Evolutionary conservation across 1,284 basidiomycete species (phyloP).

Genomic region (Exsudoporus floridanus): DNA sequence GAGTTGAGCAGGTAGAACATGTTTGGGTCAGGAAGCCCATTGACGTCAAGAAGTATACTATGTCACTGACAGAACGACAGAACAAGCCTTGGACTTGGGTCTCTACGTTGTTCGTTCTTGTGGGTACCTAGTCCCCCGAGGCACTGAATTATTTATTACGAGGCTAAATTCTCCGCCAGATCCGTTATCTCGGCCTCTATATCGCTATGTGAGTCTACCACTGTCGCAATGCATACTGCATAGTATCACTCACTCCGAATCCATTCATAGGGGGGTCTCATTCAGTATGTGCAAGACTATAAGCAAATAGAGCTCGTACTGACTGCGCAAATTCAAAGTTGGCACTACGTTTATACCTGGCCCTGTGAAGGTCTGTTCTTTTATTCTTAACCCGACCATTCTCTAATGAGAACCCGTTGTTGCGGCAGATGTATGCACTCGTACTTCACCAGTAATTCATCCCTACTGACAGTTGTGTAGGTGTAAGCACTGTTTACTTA

Average conservation of each 20-base stretch:
- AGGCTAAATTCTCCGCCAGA: neutral
- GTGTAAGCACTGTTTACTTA: neutral
- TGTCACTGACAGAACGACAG: neutral
- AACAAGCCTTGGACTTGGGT: constrained; percentile 3
- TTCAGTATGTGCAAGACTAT: neutral
- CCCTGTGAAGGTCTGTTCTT: constrained; percentile 1
- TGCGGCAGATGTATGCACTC: constrained; percentile 1
- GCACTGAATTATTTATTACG: neutral
- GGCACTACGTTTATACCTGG: constrained; percentile 2
- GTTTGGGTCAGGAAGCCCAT: constrained; percentile 1
- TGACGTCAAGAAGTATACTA: neutral
- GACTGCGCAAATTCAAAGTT: neutral
- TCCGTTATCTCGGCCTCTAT: constrained; percentile 12
- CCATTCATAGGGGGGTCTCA: neutral
- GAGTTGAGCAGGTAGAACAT: neutral
- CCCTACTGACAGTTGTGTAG: neutral
- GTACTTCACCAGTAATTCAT: neutral
- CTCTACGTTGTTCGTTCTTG: constrained; percentile 2
- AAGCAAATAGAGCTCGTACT: neutral
- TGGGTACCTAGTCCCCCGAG: neutral
- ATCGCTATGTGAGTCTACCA: constrained; percentile 1
- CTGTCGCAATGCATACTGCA: neutral
- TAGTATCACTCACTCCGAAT: neutral
- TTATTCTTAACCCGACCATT: neutral
- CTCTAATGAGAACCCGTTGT: neutral